Percentiles rank a stretch among this genome's conserved stretches.
These are phyloP conservation scores for Ustilago curta DNA, from an alignment of 1,284 basidiomycete genomes.

Conservation along the genomic window DNA sequence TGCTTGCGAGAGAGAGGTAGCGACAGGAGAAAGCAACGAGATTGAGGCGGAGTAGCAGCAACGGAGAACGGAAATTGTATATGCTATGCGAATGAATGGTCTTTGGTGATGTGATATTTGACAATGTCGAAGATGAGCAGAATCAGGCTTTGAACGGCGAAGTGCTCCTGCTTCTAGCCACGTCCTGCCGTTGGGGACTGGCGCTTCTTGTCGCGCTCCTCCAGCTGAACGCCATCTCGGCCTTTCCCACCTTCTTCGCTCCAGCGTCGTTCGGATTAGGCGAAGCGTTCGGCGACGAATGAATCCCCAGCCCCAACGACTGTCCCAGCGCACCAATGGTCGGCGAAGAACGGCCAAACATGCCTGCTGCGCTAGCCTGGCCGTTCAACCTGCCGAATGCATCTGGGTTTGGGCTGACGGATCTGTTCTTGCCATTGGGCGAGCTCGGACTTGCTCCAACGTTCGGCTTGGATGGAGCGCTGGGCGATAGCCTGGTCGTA, in stretches of 20 bases:
- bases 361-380: background rate
- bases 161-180: slow-evolving; percentile 3
- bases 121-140: background rate
- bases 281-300: slow-evolving; percentile 7
- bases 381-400: slow-evolving; percentile 14
- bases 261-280: slow-evolving; percentile 8
- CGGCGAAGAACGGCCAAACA: slow-evolving; percentile 16
- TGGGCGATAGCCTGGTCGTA: slow-evolving; percentile 5
- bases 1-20: too few species aligned
- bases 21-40: slow-evolving; percentile 1
- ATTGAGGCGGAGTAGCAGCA: background rate
- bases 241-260: slow-evolving; percentile 1
- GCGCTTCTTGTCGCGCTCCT: slow-evolving; percentile 10
- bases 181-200: slow-evolving; percentile 19
- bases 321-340: slow-evolving; percentile 25
- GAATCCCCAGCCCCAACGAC: slow-evolving; percentile 27
- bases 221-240: slow-evolving; percentile 21
- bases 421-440: slow-evolving; percentile 10
- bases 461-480: background rate
- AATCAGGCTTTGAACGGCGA: slow-evolving; percentile 27
- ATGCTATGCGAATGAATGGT: background rate
- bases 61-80: background rate
- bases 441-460: slow-evolving; percentile 12
- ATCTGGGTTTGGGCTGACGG: slow-evolving; percentile 13
- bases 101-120: background rate